Evolutionary conservation across 306 rosid species (phyloP).

Genomic region (Argentina anserina): DNA sequence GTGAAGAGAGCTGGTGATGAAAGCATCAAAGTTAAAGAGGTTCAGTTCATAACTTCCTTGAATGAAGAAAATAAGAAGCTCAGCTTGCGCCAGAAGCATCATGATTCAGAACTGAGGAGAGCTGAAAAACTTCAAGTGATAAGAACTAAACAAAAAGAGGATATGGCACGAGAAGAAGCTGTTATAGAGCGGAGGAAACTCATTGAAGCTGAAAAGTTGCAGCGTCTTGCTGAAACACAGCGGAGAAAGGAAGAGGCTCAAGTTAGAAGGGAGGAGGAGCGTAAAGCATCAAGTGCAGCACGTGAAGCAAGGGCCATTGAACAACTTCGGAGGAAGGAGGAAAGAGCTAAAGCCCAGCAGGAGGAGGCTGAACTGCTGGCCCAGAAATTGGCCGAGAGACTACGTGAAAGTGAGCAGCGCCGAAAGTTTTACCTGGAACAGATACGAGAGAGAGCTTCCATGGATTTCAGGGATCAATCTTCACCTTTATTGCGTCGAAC

Average conservation of each 20-base stretch:
- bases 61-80: slow-evolving; percentile 92
- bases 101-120: slow-evolving; percentile 95
- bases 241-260: slow-evolving; percentile 96
- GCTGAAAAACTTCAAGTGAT: slow-evolving; percentile 96
- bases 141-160: slow-evolving; percentile 93
- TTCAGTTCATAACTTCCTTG: slow-evolving; percentile 91
- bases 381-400: slow-evolving; percentile 94
- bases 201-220: slow-evolving; percentile 95
- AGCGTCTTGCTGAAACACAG: slow-evolving; percentile 96
- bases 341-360: slow-evolving; percentile 96
- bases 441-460: slow-evolving; percentile 94
- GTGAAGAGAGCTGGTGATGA: slow-evolving; percentile 98
- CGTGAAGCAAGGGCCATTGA: slow-evolving; percentile 94
- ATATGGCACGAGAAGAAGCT: slow-evolving; percentile 97
- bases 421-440: slow-evolving; percentile 92
- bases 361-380: slow-evolving; percentile 99
- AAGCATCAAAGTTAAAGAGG: slow-evolving; percentile 97
- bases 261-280: slow-evolving; percentile 94
- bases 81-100: slow-evolving; percentile 89
- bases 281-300: slow-evolving; percentile 98
- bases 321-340: slow-evolving; percentile 94
- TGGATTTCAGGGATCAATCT: slow-evolving; percentile 96
- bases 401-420: slow-evolving; percentile 94
- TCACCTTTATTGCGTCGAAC: slow-evolving; percentile 82
- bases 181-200: slow-evolving; percentile 88